Conservation (phyloP, 1,139 yeast genomes). For the Pichia sp. region DNA sequence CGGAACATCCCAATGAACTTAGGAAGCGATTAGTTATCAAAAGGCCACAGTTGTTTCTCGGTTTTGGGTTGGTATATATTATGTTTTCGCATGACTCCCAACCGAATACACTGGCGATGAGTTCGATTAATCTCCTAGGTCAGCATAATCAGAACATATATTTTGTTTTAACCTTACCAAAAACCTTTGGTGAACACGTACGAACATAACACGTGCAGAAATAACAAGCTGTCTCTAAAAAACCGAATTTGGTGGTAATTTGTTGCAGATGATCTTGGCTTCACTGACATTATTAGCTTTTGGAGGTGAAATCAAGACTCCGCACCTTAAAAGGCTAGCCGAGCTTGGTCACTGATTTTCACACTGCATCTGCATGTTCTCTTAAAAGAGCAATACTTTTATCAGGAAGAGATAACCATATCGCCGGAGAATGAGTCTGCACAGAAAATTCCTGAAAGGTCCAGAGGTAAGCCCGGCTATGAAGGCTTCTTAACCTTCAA, state of each 20-base stretch:
- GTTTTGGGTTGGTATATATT: too few species aligned
- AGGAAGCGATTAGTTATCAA: too few species aligned
- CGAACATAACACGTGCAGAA: too few species aligned
- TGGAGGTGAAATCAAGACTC: constrained; percentile 59
- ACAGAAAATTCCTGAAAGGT: constrained; percentile 36
- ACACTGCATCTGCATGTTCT: constrained; percentile 62
- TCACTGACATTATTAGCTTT: constrained; percentile 53
- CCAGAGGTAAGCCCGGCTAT: constrained; percentile 49
- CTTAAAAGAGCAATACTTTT: constrained; percentile 61
- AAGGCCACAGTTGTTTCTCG: too few species aligned
- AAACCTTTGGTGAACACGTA: too few species aligned
- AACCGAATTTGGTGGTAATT: constrained; percentile 49
- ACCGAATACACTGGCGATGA: too few species aligned
- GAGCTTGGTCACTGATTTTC: constrained; percentile 50
- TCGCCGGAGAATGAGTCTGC: constrained; percentile 56
- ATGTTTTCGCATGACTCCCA: too few species aligned
- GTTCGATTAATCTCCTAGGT: too few species aligned
- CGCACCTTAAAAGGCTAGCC: constrained; percentile 46
- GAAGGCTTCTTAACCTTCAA: constrained; percentile 51
- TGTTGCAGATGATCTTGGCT: constrained; percentile 63
- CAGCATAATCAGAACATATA: too few species aligned
- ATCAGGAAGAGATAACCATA: constrained; percentile 58
- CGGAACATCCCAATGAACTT: too few species aligned
- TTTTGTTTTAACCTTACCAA: too few species aligned
- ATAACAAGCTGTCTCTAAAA: not conserved